These are phyloP conservation scores for Scolecobasidium constrictum DNA, from an alignment of 2,329 filamentous ascomycete genomes.

Conservation along the genomic window DNA sequence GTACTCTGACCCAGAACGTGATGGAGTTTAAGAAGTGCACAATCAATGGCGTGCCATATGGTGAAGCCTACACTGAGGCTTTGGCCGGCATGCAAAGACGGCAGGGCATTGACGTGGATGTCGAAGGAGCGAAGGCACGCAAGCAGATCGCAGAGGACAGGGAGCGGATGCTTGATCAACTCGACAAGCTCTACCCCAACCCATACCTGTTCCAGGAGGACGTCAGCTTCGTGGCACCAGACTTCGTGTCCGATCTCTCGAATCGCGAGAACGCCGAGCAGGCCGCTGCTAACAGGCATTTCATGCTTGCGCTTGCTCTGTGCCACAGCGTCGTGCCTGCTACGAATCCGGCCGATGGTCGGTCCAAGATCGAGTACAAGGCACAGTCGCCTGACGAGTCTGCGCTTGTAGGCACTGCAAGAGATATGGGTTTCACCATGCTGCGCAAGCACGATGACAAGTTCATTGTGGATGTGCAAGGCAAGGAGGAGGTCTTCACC, in stretches of 20 bases:
- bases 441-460: slow-evolving; percentile 70
- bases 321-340: slow-evolving; percentile 96
- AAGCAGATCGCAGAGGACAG: slow-evolving; percentile 73
- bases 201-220: slow-evolving; percentile 84
- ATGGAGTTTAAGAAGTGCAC: slow-evolving; percentile 99
- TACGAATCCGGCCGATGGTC: slow-evolving; percentile 71
- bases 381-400: slow-evolving; percentile 96
- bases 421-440: slow-evolving; percentile 91
- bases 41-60: slow-evolving; percentile 91
- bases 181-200: slow-evolving; percentile 75
- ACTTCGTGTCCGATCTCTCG: slow-evolving; percentile 73
- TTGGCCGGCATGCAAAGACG: slow-evolving; percentile 93
- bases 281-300: slow-evolving; percentile 66
- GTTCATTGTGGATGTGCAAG: slow-evolving; percentile 77
- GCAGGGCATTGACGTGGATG: slow-evolving; percentile 75
- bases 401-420: slow-evolving; percentile 83
- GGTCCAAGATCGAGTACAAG: slow-evolving; percentile 82
- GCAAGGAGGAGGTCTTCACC: slow-evolving; percentile 72
- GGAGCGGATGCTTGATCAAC: slow-evolving; percentile 55
- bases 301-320: slow-evolving; percentile 91
- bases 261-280: slow-evolving; percentile 71
- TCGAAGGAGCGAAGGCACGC: slow-evolving; percentile 60
- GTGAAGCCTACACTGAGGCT: slow-evolving; percentile 95
- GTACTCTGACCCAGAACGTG: slow-evolving; percentile 81
- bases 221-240: slow-evolving; percentile 82